phyloP scores from a whole-genome alignment of 2,329 filamentous ascomycete species.

The Talaromyces rugulosus region DNA sequence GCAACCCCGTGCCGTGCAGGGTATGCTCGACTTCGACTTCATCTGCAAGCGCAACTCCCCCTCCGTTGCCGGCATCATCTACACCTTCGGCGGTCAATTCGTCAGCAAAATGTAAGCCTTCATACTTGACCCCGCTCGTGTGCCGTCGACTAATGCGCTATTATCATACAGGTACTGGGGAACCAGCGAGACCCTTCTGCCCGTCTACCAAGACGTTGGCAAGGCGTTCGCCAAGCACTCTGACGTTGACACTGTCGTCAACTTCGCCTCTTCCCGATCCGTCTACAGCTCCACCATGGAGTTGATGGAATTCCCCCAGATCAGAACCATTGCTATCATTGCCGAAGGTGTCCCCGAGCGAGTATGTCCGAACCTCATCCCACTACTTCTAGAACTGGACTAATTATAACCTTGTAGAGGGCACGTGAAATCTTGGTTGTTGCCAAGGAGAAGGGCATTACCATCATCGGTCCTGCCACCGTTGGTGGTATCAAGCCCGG shows the following conservation, averaged over 20 bases:
- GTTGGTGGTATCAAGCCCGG: conserved; percentile 99
- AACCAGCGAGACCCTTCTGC: conserved; percentile 96
- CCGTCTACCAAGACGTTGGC: conserved; percentile 90
- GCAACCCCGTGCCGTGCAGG: conserved; percentile 87
- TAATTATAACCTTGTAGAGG: conserved; percentile 53
- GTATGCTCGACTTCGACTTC: conserved; percentile 99
- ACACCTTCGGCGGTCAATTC: conserved; percentile 99
- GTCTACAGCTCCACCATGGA: conserved; percentile 99
- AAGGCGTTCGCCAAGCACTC: conserved; percentile 96
- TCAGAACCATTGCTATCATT: conserved; percentile 99
- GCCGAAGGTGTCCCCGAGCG: conserved; percentile 98
- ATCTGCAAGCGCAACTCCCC: conserved; percentile 98
- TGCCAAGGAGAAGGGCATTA: conserved; percentile 96
- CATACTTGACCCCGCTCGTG: neutral
- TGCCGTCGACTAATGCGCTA: neutral
- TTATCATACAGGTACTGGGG: conserved; percentile 74
- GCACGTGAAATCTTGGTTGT: conserved; percentile 97
- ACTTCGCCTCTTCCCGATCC: conserved; percentile 98
- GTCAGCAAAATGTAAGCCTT: conserved; percentile 88
- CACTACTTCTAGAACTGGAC: neutral
- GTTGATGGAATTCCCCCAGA: conserved; percentile 93
- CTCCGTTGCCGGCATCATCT: conserved; percentile 98
- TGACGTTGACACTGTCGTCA: conserved; percentile 96
- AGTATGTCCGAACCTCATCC: conserved; percentile 49
- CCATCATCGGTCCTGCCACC: conserved; percentile 96